A percentile compares a stretch with the other conserved stretches of the same genome.
These are phyloP conservation scores for Clavulina sp. DNA, from an alignment of 768 basidiomycete species.

Conservation along the genomic window DNA sequence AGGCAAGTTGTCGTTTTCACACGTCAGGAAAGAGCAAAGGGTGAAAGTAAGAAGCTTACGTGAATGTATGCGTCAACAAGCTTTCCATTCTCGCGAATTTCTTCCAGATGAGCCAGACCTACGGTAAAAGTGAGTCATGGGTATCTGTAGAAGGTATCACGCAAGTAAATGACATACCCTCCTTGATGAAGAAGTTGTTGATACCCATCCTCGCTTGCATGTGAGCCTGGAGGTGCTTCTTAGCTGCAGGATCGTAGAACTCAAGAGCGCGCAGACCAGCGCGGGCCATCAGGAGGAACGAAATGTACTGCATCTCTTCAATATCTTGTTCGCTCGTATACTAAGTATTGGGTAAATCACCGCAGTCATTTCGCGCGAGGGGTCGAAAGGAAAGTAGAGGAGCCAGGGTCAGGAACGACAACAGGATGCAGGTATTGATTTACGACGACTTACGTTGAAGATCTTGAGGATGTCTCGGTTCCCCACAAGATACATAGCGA, in stretches of 20 bases:
- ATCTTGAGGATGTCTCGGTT: conserved; percentile 62
- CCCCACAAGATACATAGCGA: conserved; percentile 62
- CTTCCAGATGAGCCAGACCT: conserved; percentile 43
- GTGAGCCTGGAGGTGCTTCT: conserved; percentile 78
- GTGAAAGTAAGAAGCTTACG: conserved; percentile 27
- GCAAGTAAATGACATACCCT: conserved; percentile 23
- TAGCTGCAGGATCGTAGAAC: conserved; percentile 61
- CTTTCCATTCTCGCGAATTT: conserved; percentile 37
- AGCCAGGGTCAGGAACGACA: not conserved
- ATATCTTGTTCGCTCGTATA: conserved; percentile 49
- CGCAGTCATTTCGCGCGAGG: not conserved
- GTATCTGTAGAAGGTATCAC: not conserved
- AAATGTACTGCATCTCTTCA: conserved; percentile 64
- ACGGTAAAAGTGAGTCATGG: not conserved
- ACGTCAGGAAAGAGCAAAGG: not conserved
- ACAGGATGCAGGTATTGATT: not conserved
- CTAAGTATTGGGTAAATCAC: conserved; percentile 20
- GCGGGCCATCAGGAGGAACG: conserved; percentile 76
- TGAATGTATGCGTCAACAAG: conserved; percentile 54
- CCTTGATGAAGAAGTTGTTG: conserved; percentile 56
- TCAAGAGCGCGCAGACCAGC: conserved; percentile 60
- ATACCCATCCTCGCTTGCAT: conserved; percentile 76
- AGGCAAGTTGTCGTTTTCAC: not conserved
- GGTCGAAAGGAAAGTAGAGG: not conserved
- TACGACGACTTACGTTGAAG: conserved; percentile 40